Evolutionary conservation across 305 asterid genomes (phyloP).

Genomic region (Coffea humblotiana): DNA sequence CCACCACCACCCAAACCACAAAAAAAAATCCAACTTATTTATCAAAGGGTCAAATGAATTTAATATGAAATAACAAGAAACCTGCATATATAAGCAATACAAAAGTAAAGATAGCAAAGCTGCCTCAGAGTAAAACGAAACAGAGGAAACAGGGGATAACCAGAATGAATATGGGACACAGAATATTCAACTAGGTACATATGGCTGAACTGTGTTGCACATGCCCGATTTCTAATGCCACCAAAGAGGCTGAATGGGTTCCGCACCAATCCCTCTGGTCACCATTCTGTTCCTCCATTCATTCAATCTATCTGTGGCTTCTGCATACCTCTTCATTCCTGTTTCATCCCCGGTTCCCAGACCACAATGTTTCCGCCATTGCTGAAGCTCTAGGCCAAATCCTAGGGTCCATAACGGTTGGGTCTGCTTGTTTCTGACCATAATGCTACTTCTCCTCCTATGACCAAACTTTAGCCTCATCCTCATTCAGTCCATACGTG

Average conservation of each 20-base stretch:
- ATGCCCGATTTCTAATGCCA: conserved; percentile 82
- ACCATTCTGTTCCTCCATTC: conserved; percentile 94
- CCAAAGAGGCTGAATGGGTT: conserved; percentile 94
- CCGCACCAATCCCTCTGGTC: conserved; percentile 68
- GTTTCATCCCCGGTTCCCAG: conserved; percentile 62
- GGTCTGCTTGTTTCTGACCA: conserved; percentile 97
- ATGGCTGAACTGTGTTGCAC: conserved; percentile 60
- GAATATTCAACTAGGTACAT: background rate
- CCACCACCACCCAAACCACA: no score
- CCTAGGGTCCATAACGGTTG: conserved; percentile 72
- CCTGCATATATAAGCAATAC: no score
- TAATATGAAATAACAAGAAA: no score
- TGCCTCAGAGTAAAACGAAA: no score
- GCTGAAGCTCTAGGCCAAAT: conserved; percentile 88
- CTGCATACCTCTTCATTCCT: conserved; percentile 75
- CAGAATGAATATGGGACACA: background rate
- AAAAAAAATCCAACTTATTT: no score
- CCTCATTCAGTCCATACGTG: conserved; percentile 49
- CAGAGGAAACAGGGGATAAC: no score
- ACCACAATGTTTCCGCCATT: conserved; percentile 80
- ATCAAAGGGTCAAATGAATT: no score
- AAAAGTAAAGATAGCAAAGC: background rate
- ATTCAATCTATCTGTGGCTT: conserved; percentile 74
- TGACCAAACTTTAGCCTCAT: conserved; percentile 58
- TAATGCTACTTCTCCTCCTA: conserved; percentile 89